Conservation (phyloP, 78 protist genomes). For the Dictyostelium brefeldianum region DNA sequence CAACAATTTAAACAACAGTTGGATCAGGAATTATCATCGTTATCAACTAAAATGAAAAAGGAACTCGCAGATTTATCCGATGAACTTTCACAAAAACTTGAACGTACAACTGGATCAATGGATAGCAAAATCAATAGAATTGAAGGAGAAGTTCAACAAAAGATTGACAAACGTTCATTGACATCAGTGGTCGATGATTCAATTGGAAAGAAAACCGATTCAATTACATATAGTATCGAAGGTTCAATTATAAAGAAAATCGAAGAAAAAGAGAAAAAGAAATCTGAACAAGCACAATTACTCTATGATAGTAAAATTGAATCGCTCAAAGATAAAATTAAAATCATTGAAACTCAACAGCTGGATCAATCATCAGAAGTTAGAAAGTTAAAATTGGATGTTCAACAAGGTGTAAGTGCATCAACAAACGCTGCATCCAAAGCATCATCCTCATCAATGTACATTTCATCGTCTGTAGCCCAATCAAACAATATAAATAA, state of each 20-base stretch:
- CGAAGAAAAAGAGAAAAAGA: slow-evolving; percentile 38
- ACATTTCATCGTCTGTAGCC: neutral
- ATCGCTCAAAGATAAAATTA: slow-evolving; percentile 42
- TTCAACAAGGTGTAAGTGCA: neutral
- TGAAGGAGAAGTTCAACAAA: neutral
- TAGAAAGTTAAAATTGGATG: slow-evolving; percentile 52
- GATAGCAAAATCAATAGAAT: slow-evolving; percentile 40
- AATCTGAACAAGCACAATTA: slow-evolving; percentile 6
- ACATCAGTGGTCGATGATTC: neutral
- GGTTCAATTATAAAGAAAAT: slow-evolving; percentile 6
- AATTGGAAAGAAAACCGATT: neutral
- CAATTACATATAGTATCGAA: neutral
- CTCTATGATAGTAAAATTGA: slow-evolving; percentile 47
- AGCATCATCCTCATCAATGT: neutral
- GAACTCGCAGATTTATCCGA: slow-evolving; percentile 14
- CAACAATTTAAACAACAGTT: neutral
- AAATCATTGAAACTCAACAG: slow-evolving; percentile 43
- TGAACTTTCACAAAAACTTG: slow-evolving; percentile 17
- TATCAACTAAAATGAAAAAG: slow-evolving; percentile 6
- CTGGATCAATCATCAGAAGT: slow-evolving; percentile 42
- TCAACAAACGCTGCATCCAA: neutral
- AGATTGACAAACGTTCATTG: slow-evolving; percentile 43
- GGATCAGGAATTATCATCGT: neutral
- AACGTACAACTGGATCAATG: neutral
- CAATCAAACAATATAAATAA: neutral